phyloP scores from a whole-genome alignment of 2,329 filamentous ascomycete species.

The Passalora sequoiae region DNA sequence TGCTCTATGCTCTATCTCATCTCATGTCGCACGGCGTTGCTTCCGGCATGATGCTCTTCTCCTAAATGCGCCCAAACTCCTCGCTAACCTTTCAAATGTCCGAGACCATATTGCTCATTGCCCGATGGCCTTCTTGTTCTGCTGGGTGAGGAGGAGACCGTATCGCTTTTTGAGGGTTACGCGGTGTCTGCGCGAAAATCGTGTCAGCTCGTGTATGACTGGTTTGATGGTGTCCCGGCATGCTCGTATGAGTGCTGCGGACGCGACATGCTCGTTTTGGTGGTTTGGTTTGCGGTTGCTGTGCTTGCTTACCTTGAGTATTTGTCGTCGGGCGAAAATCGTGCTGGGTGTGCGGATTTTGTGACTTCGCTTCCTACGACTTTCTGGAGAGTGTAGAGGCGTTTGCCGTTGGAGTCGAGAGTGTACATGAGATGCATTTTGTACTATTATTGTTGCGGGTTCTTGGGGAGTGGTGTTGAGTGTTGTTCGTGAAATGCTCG shows the following conservation, averaged over 20 bases:
- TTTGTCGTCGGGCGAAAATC: slow-evolving; percentile 98
- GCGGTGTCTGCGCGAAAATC: too few relatives aligned
- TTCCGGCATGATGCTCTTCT: neutral
- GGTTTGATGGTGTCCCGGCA: too few relatives aligned
- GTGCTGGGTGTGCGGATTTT: slow-evolving; percentile 90
- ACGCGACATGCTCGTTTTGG: too few relatives aligned
- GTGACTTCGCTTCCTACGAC: slow-evolving; percentile 75
- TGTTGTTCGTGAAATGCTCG: too few relatives aligned
- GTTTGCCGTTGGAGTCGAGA: slow-evolving; percentile 73
- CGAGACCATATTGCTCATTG: slow-evolving; percentile 28
- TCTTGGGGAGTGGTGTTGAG: too few relatives aligned
- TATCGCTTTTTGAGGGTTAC: slow-evolving; percentile 94
- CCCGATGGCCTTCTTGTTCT: slow-evolving; percentile 40
- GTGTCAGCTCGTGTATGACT: too few relatives aligned
- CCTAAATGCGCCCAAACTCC: slow-evolving; percentile 19
- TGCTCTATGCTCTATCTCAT: too few relatives aligned
- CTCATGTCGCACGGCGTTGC: too few relatives aligned
- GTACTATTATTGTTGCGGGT: slow-evolving; percentile 9
- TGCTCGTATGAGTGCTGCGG: too few relatives aligned
- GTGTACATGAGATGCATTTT: slow-evolving; percentile 80
- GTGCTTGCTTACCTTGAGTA: slow-evolving; percentile 62
- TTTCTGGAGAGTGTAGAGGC: slow-evolving; percentile 94
- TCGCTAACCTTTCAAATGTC: slow-evolving; percentile 23
- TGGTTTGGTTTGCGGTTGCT: neutral
- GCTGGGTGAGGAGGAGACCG: slow-evolving; percentile 79